Conservation (phyloP, 2,329 filamentous ascomycete species). For the Plenodomus biglobosus region DNA sequence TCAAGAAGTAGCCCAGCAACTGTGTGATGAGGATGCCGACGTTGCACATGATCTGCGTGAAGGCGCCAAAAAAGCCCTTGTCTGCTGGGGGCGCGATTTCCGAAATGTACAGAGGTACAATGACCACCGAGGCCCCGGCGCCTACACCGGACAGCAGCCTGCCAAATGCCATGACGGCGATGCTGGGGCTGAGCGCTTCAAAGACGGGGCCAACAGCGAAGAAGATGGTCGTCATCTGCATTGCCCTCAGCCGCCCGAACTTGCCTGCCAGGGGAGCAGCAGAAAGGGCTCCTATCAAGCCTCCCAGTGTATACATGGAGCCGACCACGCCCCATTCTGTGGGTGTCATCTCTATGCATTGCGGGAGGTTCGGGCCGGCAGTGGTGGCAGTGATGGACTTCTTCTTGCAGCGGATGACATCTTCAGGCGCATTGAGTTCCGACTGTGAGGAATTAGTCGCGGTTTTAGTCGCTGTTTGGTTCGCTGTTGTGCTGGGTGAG, state of each 20-base stretch:
- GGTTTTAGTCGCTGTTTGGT: no score
- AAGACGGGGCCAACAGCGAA: constrained; percentile 75
- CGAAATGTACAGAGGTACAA: constrained; percentile 91
- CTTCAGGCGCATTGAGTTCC: constrained; percentile 92
- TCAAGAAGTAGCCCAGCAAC: constrained; percentile 82
- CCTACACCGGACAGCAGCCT: constrained; percentile 79
- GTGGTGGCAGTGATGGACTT: constrained; percentile 51
- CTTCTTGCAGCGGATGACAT: constrained; percentile 84
- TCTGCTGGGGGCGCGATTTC: constrained; percentile 74
- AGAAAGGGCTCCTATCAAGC: constrained; percentile 77
- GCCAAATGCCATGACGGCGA: constrained; percentile 69
- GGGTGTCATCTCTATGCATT: constrained; percentile 87
- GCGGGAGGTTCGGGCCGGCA: constrained; percentile 54
- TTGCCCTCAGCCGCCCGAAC: constrained; percentile 72
- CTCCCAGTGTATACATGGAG: constrained; percentile 88
- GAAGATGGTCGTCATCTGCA: constrained; percentile 75
- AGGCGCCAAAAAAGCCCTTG: constrained; percentile 75
- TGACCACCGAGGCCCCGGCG: constrained; percentile 85
- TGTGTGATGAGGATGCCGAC: constrained; percentile 84
- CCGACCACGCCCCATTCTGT: constrained; percentile 82
- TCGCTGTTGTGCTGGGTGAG: not conserved
- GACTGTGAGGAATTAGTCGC: constrained; percentile 59
- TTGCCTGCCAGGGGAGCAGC: constrained; percentile 77
- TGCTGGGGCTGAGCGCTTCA: constrained; percentile 70
- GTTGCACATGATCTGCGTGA: constrained; percentile 94